Conservation (phyloP, 768 basidiomycete genomes). For the Floccularia luteovirens region DNA sequence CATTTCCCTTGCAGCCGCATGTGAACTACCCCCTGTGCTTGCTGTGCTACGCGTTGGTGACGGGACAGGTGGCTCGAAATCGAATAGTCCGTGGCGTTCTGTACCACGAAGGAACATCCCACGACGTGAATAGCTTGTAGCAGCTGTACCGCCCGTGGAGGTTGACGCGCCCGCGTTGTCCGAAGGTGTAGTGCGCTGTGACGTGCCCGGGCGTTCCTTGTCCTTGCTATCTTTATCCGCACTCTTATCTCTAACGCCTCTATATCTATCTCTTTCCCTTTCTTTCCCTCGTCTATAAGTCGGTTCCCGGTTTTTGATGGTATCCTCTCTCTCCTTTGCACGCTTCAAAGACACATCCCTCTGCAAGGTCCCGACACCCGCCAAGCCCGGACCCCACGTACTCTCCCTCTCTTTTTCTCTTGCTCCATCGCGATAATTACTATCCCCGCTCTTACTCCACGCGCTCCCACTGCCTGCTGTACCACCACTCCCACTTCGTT, state of each 20-base stretch:
- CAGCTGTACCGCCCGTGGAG: constrained; percentile 25
- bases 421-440: no score
- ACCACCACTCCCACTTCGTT: constrained; percentile 39
- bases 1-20: constrained; percentile 20
- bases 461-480: constrained; percentile 23
- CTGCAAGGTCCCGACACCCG: constrained; percentile 37
- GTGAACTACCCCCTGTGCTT: no score
- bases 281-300: constrained; percentile 11
- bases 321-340: constrained; percentile 29
- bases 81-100: constrained; percentile 52
- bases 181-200: constrained; percentile 16
- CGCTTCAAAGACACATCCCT: constrained; percentile 31
- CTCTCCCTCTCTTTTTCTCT: constrained; percentile 26
- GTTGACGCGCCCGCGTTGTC: constrained; percentile 31
- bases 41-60: constrained; percentile 32
- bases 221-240: constrained; percentile 9
- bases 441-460: constrained; percentile 22
- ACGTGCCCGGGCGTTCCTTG: constrained; percentile 11
- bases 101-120: constrained; percentile 3
- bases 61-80: constrained; percentile 63
- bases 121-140: constrained; percentile 26
- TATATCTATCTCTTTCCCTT: constrained; percentile 11
- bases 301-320: constrained; percentile 13
- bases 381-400: constrained; percentile 30
- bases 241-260: constrained; percentile 9